Conservation (phyloP, 192 early-diverging fungal genomes). For the Rhizoclosmatium globosum region DNA sequence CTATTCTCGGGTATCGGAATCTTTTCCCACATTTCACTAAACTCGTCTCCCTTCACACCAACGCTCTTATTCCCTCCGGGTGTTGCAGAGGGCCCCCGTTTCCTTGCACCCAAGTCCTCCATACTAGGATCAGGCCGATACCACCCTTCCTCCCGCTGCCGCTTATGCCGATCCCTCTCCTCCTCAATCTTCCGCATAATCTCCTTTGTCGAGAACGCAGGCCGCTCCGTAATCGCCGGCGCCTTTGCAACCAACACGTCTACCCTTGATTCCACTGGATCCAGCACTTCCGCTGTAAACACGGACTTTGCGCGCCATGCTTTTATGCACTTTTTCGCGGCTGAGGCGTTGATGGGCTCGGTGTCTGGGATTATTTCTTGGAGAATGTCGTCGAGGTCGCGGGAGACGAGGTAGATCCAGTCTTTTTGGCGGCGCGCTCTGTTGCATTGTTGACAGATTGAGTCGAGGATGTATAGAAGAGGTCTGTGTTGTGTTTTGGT, state of each 20-base stretch:
- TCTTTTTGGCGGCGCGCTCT: not conserved
- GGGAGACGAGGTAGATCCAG: slow-evolving; percentile 48
- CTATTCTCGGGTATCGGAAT: slow-evolving; percentile 10
- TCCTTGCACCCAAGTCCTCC: not conserved
- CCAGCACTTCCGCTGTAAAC: not conserved
- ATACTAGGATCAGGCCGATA: slow-evolving; percentile 38
- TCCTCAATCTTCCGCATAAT: slow-evolving; percentile 63
- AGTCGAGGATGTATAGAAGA: slow-evolving; percentile 56
- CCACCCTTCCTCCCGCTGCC: slow-evolving; percentile 63
- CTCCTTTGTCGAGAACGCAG: slow-evolving; percentile 51
- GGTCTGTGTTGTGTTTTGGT: no score
- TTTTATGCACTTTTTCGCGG: slow-evolving; percentile 7
- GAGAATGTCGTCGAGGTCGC: slow-evolving; percentile 43
- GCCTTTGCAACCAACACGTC: not conserved
- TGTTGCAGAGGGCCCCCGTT: not conserved
- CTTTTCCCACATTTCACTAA: slow-evolving; percentile 55
- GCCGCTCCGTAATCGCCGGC: slow-evolving; percentile 24
- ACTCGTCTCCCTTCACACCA: slow-evolving; percentile 35
- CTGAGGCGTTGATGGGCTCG: slow-evolving; percentile 29
- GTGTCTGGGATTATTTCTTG: slow-evolving; percentile 46
- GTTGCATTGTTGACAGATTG: slow-evolving; percentile 42
- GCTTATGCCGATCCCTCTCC: slow-evolving; percentile 63
- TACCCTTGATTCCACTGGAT: not conserved
- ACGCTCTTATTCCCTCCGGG: not conserved
- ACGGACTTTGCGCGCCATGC: slow-evolving; percentile 1